Percentiles rank a stretch among this genome's conserved stretches.
Evolutionary conservation across 2,329 filamentous ascomycete genomes (phyloP).

Genomic region (Aciculosporium take): DNA sequence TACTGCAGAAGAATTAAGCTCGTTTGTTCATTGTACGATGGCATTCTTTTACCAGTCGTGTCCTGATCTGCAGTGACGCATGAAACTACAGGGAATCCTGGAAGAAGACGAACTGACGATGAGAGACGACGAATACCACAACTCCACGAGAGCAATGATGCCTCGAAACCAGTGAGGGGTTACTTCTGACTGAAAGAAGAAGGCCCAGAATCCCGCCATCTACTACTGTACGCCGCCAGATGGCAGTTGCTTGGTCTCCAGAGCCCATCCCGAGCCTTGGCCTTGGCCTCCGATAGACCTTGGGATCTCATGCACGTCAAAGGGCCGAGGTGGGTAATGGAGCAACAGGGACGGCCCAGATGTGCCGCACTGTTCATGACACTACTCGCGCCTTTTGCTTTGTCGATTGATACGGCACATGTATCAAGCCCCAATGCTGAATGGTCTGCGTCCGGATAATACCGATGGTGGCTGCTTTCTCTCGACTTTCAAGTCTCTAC

Average conservation of each 20-base stretch:
- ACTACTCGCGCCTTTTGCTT: background rate
- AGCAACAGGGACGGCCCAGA: background rate
- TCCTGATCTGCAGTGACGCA: background rate
- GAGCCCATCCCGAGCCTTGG: too few relatives aligned
- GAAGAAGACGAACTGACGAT: background rate
- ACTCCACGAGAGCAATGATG: background rate
- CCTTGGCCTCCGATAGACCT: background rate
- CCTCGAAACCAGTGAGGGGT: background rate
- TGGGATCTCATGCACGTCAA: background rate
- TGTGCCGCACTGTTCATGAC: background rate
- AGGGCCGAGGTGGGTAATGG: background rate
- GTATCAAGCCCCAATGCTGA: background rate
- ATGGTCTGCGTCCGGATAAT: background rate
- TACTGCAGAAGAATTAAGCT: background rate
- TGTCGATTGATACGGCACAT: background rate
- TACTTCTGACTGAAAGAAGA: background rate
- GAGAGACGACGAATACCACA: background rate
- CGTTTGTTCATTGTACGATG: background rate
- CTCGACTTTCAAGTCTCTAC: background rate
- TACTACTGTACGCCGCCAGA: background rate
- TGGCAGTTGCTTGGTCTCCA: background rate
- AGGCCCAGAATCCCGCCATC: background rate
- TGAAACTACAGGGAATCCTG: background rate
- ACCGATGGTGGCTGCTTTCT: background rate
- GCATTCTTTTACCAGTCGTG: background rate